Evolutionary conservation across 345 rosid species (phyloP).

Genomic region (Excoecaria cochinchinensis): DNA sequence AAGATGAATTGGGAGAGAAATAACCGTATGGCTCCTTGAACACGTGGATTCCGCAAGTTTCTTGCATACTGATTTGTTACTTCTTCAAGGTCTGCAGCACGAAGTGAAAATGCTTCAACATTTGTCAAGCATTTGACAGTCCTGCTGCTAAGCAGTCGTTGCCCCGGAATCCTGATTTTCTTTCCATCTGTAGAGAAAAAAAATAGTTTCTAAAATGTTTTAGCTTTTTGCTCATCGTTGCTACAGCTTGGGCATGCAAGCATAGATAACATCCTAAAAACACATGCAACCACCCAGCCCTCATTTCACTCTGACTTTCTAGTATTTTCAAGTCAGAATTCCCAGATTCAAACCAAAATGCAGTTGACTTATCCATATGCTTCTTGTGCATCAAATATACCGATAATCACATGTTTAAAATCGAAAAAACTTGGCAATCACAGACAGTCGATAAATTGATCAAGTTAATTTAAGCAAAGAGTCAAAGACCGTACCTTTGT

Average conservation of each 20-base stretch:
- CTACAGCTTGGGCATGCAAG: background rate
- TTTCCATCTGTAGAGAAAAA: conserved; percentile 45
- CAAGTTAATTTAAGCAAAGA: background rate
- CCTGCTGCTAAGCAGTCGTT: conserved; percentile 53
- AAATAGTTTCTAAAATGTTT: background rate
- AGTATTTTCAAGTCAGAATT: background rate
- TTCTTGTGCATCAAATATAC: background rate
- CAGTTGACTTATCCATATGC: background rate
- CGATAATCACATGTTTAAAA: background rate
- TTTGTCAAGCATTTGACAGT: conserved; percentile 63
- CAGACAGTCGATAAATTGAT: background rate
- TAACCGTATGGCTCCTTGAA: conserved; percentile 87
- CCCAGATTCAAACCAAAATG: no score
- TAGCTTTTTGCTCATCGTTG: background rate
- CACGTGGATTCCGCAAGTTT: conserved; percentile 57
- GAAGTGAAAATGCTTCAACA: conserved; percentile 82
- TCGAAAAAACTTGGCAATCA: background rate
- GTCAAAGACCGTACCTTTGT: conserved; percentile 43
- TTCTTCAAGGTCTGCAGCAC: conserved; percentile 78
- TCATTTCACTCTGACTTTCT: background rate
- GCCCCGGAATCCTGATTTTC: conserved; percentile 45
- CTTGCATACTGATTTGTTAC: conserved; percentile 67
- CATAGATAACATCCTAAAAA: background rate
- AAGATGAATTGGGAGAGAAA: background rate
- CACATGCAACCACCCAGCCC: background rate